Evolutionary conservation across 805 yeast genomes (phyloP).

Genomic region (Huiozyma naganishii): DNA sequence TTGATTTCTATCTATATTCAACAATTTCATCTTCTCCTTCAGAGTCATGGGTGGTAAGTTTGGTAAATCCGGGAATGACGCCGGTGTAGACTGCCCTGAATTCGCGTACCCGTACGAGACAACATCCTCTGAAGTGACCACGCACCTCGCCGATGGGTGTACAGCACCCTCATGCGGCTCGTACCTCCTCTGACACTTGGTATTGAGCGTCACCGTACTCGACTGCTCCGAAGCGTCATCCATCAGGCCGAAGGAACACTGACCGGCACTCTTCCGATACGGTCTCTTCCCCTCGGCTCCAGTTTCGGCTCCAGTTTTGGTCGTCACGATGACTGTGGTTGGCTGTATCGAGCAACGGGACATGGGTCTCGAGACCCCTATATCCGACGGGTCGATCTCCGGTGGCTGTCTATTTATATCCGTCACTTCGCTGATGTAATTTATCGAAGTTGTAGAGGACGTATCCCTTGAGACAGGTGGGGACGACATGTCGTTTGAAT

Average conservation of each 20-base stretch:
- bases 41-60: conserved; percentile 34
- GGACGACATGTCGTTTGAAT: too few relatives aligned
- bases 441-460: too few relatives aligned
- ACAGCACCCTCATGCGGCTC: too few relatives aligned
- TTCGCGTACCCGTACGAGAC: too few relatives aligned
- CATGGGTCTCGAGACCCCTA: conserved; percentile 40
- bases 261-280: conserved; percentile 33
- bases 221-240: conserved; percentile 1
- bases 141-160: too few relatives aligned
- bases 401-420: not conserved
- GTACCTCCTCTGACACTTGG: too few relatives aligned
- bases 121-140: too few relatives aligned
- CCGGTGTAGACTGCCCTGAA: not conserved
- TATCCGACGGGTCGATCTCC: conserved; percentile 17
- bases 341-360: conserved; percentile 56
- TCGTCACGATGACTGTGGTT: conserved; percentile 61
- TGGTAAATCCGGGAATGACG: conserved; percentile 15
- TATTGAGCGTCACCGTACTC: too few relatives aligned
- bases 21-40: conserved; percentile 34
- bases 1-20: conserved; percentile 24
- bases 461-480: too few relatives aligned
- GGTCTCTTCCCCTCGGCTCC: conserved; percentile 57
- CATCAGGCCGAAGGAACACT: conserved; percentile 30
- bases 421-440: too few relatives aligned
- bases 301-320: conserved; percentile 63